These are phyloP conservation scores for Isabelozyma heimii DNA, from an alignment of 805 yeast genomes.

Conservation along the genomic window DNA sequence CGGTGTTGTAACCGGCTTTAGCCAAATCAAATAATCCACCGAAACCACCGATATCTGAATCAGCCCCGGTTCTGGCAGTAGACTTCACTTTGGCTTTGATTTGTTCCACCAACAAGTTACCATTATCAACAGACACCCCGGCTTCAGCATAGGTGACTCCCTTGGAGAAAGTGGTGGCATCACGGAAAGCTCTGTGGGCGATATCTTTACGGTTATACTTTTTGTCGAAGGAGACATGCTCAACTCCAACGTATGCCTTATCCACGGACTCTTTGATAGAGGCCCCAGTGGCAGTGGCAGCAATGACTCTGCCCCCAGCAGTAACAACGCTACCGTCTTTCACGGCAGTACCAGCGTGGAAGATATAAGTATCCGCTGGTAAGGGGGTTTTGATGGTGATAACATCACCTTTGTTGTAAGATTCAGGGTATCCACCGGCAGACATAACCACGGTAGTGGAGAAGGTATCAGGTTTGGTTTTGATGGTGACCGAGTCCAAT, in stretches of 20 bases:
- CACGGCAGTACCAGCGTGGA: constrained; percentile 93
- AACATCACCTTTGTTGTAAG: constrained; percentile 81
- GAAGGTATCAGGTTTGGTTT: constrained; percentile 52
- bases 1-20: constrained; percentile 81
- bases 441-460: constrained; percentile 94
- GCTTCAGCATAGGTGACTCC: constrained; percentile 88
- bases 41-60: constrained; percentile 97
- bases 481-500: constrained; percentile 73
- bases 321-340: constrained; percentile 66
- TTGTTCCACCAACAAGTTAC: constrained; percentile 84
- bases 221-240: constrained; percentile 64
- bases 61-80: constrained; percentile 94
- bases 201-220: constrained; percentile 89
- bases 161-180: constrained; percentile 23
- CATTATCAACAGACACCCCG: constrained; percentile 97
- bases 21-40: constrained; percentile 94
- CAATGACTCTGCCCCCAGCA: constrained; percentile 96
- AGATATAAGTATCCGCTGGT: constrained; percentile 65
- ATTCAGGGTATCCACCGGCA: constrained; percentile 95
- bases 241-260: constrained; percentile 83
- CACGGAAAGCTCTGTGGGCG: constrained; percentile 92
- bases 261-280: constrained; percentile 78
- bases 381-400: constrained; percentile 54
- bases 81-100: constrained; percentile 89
- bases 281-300: constrained; percentile 81